These are phyloP conservation scores for Scedosporium apiospermum DNA, from an alignment of 2,329 filamentous ascomycete species.

Conservation along the genomic window DNA sequence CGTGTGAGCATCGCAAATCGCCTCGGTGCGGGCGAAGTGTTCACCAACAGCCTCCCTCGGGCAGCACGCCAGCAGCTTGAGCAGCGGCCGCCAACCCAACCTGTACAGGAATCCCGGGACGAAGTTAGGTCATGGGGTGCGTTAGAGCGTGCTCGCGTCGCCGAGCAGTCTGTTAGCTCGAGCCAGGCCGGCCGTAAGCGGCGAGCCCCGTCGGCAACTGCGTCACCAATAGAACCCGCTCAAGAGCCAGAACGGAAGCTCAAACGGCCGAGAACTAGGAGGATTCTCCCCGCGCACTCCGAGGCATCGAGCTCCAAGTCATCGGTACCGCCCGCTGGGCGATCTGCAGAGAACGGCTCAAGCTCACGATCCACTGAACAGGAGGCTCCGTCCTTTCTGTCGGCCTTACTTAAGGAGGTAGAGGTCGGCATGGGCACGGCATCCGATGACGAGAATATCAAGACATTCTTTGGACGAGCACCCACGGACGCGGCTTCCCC, in stretches of 20 bases:
- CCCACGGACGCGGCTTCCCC: conserved; percentile 9
- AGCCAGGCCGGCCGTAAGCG: conserved; percentile 56
- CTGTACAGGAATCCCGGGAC: conserved; percentile 59
- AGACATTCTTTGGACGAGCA: conserved; percentile 23
- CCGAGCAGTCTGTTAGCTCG: conserved; percentile 41
- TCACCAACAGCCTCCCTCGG: conserved; percentile 50
- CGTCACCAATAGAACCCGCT: conserved; percentile 58
- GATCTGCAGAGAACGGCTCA: not conserved
- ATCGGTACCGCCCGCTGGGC: not conserved
- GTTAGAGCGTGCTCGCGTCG: conserved; percentile 73
- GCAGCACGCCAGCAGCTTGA: conserved; percentile 54
- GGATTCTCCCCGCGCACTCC: conserved; percentile 40
- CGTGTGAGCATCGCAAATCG: conserved; percentile 73
- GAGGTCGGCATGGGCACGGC: conserved; percentile 66
- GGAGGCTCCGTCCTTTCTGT: conserved; percentile 68
- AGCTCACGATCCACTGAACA: conserved; percentile 15
- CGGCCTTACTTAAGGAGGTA: conserved; percentile 80
- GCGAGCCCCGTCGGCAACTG: conserved; percentile 59
- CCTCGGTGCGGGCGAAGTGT: conserved; percentile 65
- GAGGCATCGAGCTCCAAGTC: conserved; percentile 33
- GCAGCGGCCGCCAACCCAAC: conserved; percentile 41
- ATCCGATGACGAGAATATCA: conserved; percentile 46
- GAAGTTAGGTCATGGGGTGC: conserved; percentile 83
- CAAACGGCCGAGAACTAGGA: conserved; percentile 76
- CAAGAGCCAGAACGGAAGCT: conserved; percentile 72